Evolutionary conservation across 2,329 filamentous ascomycete genomes (phyloP), one percentile per base, ranked within the genome.

Genomic region (Ophiostoma australiae): DNA sequence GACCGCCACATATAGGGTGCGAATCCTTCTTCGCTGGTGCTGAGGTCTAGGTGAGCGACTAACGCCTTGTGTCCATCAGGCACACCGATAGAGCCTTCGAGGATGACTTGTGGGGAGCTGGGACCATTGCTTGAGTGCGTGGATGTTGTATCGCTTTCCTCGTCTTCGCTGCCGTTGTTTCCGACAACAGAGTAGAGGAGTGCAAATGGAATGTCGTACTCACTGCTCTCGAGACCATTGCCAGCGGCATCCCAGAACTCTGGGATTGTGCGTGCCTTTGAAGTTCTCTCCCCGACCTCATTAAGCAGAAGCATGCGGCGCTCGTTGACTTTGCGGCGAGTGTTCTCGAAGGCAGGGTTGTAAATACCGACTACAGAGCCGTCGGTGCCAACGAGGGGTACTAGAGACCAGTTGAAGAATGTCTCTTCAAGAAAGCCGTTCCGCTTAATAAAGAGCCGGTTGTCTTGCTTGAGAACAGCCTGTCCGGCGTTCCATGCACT

Each of bases 401-500:
- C 90, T 61, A 94, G 88, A 1, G 89, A 91, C 91, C 91, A 94
- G 15, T 90, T 91, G 77, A 94, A 94, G 77, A 91, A 94, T 0
- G 90, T 89, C 77, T 95, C 92, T 78, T 96, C 91, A 1, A 92
- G 79, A 73, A 86, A 92, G 1, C 88, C 87, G 73, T 87, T 86
- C 8, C 92, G 86, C 67, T 85, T 83, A 41, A 95, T 85, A 76
- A 93, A 93, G 1, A 94, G 82, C 71, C 87, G 88, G 73, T 94
- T 91, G 75, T 95, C 92, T 74, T 94, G 89, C 78, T 93, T 94
- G 90, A 94, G 92, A 0, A 89, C 93, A 0, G 91, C 90, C 80
- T 93, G 89, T 0, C 91, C 92, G 4, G 88, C 90, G 55, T 85
- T 79, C 78, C 85, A 86, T 0, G 91, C 92, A 72, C 83, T 87